These are phyloP conservation scores for Diaporthe australafricana DNA, from an alignment of 2,329 filamentous ascomycete species.

Conservation along the genomic window DNA sequence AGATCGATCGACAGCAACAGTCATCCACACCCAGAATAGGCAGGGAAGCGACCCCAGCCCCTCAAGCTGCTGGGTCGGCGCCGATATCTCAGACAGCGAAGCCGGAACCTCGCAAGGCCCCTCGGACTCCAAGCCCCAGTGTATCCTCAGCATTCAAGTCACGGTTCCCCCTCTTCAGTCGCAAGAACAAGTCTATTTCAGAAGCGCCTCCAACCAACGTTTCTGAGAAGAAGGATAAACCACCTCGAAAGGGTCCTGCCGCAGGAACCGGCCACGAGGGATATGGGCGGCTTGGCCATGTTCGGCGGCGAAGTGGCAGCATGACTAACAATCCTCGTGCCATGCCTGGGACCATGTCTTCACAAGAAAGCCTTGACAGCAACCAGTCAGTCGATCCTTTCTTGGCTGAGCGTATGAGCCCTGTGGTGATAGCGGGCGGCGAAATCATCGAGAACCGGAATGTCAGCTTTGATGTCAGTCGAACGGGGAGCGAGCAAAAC, in stretches of 20 bases:
- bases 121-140: constrained; percentile 66
- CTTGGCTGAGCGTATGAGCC: constrained; percentile 71
- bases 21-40: constrained; percentile 45
- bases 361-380: constrained; percentile 63
- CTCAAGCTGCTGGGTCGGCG: constrained; percentile 37
- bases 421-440: constrained; percentile 74
- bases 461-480: constrained; percentile 58
- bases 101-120: constrained; percentile 45
- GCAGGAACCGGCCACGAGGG: constrained; percentile 96
- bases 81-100: constrained; percentile 38
- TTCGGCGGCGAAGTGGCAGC: constrained; percentile 73
- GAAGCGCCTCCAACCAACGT: constrained; percentile 50
- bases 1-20: constrained; percentile 45
- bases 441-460: constrained; percentile 72
- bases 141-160: constrained; percentile 65
- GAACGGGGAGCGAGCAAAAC: constrained; percentile 64
- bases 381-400: constrained; percentile 64
- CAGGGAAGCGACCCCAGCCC: constrained; percentile 51
- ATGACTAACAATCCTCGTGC: constrained; percentile 60
- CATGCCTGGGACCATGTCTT: constrained; percentile 56
- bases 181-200: constrained; percentile 74
- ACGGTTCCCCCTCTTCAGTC: constrained; percentile 83
- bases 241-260: constrained; percentile 78
- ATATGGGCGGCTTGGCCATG: constrained; percentile 74
- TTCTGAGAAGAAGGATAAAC: constrained; percentile 68